These are phyloP conservation scores for Arachis stenosperma DNA, from an alignment of 306 rosid species.

Conservation along the genomic window DNA sequence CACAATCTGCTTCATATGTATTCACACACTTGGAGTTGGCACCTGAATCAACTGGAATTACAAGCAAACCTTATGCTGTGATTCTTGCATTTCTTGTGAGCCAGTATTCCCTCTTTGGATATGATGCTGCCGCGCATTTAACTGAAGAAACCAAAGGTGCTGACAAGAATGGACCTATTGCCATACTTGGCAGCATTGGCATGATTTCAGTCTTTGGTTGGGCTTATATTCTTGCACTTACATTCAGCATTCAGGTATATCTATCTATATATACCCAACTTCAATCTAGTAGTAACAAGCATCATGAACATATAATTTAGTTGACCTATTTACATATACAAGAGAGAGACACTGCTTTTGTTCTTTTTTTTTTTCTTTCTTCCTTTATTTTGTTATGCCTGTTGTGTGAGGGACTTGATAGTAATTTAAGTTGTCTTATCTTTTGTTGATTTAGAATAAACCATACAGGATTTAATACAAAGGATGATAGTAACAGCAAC, in stretches of 20 bases:
- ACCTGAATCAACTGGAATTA: constrained; percentile 63
- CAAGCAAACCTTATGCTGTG: constrained; percentile 92
- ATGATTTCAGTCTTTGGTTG: constrained; percentile 80
- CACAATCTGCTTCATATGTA: constrained; percentile 74
- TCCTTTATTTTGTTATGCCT: not conserved
- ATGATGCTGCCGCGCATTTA: constrained; percentile 92
- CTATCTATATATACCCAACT: too few species aligned
- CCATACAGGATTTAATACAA: constrained; percentile 2
- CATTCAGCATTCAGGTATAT: constrained; percentile 85
- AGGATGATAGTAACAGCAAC: constrained; percentile 16
- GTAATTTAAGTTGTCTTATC: not conserved
- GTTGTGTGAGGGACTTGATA: not conserved
- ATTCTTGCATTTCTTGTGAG: constrained; percentile 81
- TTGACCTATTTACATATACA: too few species aligned
- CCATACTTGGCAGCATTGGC: constrained; percentile 77
- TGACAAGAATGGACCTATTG: constrained; percentile 85
- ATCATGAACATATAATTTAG: not conserved
- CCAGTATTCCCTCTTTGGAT: constrained; percentile 84
- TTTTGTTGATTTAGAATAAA: not conserved
- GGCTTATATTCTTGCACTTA: constrained; percentile 90
- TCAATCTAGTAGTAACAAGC: not conserved
- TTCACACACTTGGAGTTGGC: constrained; percentile 64
- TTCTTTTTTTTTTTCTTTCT: not conserved
- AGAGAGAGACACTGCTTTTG: not conserved
- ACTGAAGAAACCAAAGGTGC: constrained; percentile 94